Percentiles rank a stretch among this genome's conserved stretches.
Conservation (phyloP, 371 early-diverging fungal species). For the Mucor racemosus region DNA sequence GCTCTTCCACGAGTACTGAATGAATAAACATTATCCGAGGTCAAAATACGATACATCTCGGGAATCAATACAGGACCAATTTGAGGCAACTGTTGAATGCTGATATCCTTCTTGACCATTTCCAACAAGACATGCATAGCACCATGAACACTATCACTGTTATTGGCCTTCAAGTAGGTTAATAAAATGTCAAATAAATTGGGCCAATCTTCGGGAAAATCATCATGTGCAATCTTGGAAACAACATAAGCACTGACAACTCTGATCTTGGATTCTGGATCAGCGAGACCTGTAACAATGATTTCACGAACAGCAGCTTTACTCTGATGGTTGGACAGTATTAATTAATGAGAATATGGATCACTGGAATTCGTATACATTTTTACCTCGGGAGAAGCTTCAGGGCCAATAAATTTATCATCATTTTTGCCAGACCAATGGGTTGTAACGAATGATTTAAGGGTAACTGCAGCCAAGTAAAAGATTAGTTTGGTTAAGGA, state of each 20-base stretch:
- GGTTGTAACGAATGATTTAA: conserved; percentile 77
- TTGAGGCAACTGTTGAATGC: conserved; percentile 82
- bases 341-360: too few species aligned
- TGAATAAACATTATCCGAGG: conserved; percentile 62
- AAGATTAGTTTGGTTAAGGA: conserved; percentile 32
- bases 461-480: conserved; percentile 75
- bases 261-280: conserved; percentile 64
- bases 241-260: conserved; percentile 81
- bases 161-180: conserved; percentile 67
- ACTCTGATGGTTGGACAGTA: conserved; percentile 25
- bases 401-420: conserved; percentile 64
- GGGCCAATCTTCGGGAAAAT: conserved; percentile 97
- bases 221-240: conserved; percentile 87
- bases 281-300: conserved; percentile 61
- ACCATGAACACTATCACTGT: conserved; percentile 80
- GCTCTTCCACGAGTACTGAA: conserved; percentile 79
- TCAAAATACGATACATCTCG: conserved; percentile 78
- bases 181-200: conserved; percentile 82
- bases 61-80: conserved; percentile 82
- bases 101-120: conserved; percentile 85
- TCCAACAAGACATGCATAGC: conserved; percentile 88
- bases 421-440: conserved; percentile 78
- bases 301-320: conserved; percentile 58
- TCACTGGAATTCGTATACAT: neutral
- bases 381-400: conserved; percentile 57